These are phyloP conservation scores for Zygosaccharomyces gambellarensis DNA, from an alignment of 805 yeast genomes.

Conservation along the genomic window DNA sequence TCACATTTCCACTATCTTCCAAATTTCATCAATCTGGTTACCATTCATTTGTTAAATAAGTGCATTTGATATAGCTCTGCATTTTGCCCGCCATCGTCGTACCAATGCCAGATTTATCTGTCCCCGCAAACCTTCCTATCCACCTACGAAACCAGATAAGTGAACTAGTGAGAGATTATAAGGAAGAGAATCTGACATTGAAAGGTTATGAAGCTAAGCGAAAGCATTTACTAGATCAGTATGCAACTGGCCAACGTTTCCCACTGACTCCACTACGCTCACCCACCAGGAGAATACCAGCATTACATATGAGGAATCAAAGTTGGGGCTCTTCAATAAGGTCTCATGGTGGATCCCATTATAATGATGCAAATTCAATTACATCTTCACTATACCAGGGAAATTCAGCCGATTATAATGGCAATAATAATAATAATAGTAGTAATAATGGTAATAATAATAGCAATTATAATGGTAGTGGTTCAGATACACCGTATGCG, in stretches of 20 bases:
- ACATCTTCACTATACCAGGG: conserved; percentile 9
- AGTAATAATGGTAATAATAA: too few relatives aligned
- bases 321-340: conserved; percentile 11
- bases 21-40: too few relatives aligned
- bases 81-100: neutral
- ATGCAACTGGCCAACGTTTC: conserved; percentile 10
- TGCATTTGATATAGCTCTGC: neutral
- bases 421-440: too few relatives aligned
- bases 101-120: conserved; percentile 38
- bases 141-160: conserved; percentile 37
- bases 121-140: conserved; percentile 41
- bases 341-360: conserved; percentile 2
- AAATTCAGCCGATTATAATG: conserved; percentile 13
- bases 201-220: conserved; percentile 67
- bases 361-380: conserved; percentile 34
- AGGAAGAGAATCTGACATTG: conserved; percentile 67
- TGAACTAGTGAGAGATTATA: conserved; percentile 46
- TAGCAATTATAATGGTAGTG: neutral
- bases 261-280: conserved; percentile 11
- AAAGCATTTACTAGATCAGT: conserved; percentile 22
- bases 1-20: neutral
- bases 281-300: conserved; percentile 1
- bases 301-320: conserved; percentile 9
- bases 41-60: too few relatives aligned
- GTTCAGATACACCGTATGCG: conserved; percentile 1